phyloP scores from a whole-genome alignment of 257 asterid species.

The Plantago major region DNA sequence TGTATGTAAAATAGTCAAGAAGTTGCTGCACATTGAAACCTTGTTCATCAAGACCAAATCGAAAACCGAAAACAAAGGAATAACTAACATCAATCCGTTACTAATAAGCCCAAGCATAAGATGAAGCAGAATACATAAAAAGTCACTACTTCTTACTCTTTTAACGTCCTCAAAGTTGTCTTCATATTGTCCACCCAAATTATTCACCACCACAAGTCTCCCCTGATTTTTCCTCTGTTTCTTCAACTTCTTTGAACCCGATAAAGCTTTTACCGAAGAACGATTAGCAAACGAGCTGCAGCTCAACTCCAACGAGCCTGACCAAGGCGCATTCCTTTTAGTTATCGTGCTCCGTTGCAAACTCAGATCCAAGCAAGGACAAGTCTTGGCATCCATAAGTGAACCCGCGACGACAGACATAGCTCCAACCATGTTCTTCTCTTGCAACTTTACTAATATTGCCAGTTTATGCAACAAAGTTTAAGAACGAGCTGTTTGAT shows the following conservation, averaged over 20 bases:
- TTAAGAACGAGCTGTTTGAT: neutral
- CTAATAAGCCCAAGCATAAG: too few species aligned
- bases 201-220: slow-evolving; percentile 38
- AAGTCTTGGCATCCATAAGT: slow-evolving; percentile 38
- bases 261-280: slow-evolving; percentile 34
- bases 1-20: slow-evolving; percentile 77
- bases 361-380: slow-evolving; percentile 39
- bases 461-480: slow-evolving; percentile 24
- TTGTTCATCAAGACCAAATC: slow-evolving; percentile 1
- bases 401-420: slow-evolving; percentile 54
- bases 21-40: slow-evolving; percentile 54
- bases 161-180: slow-evolving; percentile 65
- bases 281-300: slow-evolving; percentile 42
- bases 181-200: slow-evolving; percentile 59
- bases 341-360: slow-evolving; percentile 23
- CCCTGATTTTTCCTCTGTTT: slow-evolving; percentile 33
- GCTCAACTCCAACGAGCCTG: slow-evolving; percentile 38
- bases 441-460: neutral
- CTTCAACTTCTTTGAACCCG: slow-evolving; percentile 22
- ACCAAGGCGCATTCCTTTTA: slow-evolving; percentile 34
- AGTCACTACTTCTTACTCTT: slow-evolving; percentile 29
- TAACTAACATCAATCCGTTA: neutral
- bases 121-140: too few species aligned
- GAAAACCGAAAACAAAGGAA: neutral
- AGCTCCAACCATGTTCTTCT: slow-evolving; percentile 42